phyloP scores from a whole-genome alignment of 495 filamentous ascomycete genomes.

The Penicillium argentinense region DNA sequence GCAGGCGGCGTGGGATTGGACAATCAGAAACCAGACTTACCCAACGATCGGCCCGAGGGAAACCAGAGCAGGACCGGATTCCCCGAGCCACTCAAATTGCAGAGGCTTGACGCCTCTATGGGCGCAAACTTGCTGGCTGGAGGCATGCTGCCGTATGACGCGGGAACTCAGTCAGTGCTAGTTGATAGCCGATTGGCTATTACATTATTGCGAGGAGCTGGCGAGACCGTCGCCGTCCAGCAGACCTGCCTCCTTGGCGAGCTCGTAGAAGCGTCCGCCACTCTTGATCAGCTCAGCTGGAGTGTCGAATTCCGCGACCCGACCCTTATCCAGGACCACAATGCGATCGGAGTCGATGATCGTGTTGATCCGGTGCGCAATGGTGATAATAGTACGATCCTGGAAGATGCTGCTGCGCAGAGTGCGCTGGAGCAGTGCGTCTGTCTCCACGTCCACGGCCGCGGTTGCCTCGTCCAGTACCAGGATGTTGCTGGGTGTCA shows the following conservation, averaged over 20 bases:
- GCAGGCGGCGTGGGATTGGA: slow-evolving; percentile 11
- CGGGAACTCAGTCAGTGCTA: slow-evolving; percentile 12
- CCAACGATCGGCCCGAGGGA: slow-evolving; percentile 20
- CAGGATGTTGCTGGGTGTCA: slow-evolving; percentile 95
- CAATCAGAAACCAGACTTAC: slow-evolving; percentile 12
- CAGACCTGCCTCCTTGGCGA: slow-evolving; percentile 56
- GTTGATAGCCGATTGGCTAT: slow-evolving; percentile 15
- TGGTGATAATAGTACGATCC: slow-evolving; percentile 95
- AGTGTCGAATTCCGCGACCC: slow-evolving; percentile 61
- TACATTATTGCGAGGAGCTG: slow-evolving; percentile 19
- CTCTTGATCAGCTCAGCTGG: slow-evolving; percentile 52
- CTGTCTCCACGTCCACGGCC: slow-evolving; percentile 92
- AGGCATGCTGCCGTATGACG: slow-evolving; percentile 7
- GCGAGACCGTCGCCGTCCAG: slow-evolving; percentile 47
- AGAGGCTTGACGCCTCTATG: slow-evolving; percentile 7
- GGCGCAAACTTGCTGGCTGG: slow-evolving; percentile 5
- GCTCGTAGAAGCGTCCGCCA: slow-evolving; percentile 55
- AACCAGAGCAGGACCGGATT: slow-evolving; percentile 12
- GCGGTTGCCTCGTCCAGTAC: slow-evolving; percentile 96
- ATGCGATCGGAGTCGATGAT: slow-evolving; percentile 92
- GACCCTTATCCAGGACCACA: slow-evolving; percentile 75
- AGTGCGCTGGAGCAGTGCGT: slow-evolving; percentile 70
- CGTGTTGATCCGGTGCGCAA: slow-evolving; percentile 96
- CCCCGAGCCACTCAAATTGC: slow-evolving; percentile 27
- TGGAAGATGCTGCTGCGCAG: slow-evolving; percentile 64